Base-by-base conservation (phyloP, 2,329 filamentous ascomycete species). In the Fusarium irregulare region DNA sequence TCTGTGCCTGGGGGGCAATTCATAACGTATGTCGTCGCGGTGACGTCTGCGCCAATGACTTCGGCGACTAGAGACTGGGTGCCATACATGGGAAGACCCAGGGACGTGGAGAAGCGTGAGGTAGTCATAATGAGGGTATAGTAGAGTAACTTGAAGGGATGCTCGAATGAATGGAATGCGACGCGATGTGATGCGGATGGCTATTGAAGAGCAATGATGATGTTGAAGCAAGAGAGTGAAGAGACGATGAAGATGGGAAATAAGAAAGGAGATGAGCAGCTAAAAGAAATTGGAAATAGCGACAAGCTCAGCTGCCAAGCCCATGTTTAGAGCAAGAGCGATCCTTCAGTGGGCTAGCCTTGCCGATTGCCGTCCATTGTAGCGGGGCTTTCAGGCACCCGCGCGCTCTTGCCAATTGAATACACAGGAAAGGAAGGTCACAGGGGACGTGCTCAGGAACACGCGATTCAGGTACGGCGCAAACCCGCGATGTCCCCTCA, bases 231-330 rank as follows among this genome's bases (percentile, higher is more conserved):
- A 6, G 18, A 11, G 10, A 37, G 1, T 4, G 10, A n/a, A 37
- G 16, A 37, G 10, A 20, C 9, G 4, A 20, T 13, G n/a, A 16
- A 45, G 46, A 62, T n/a, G 41, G 37, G 55, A 60, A 40, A 46
- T 27, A 55, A 40, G 60, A 64, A 63, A 63, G 23, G 46, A 34
- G 61, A 64, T 45, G 34, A 64, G 51, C 51, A 28, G 61, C 48
- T 23, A 21, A 25, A 55, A 55, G 18, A 63, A 40, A 28, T 46
- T 47, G 41, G 56, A 37, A 47, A 54, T 63, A 61, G 44, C 16
- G 11, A 23, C 14, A 27, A 60, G 44, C 41, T 44, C 8, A 44
- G 20, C 21, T 23, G 11, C 7, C 7, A 44, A 45, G 37, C 30
- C 30, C 18, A 12, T 18, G 34, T 37, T 37, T 37, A n/a, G 18